phyloP scores from a whole-genome alignment of 2,329 filamentous ascomycete genomes.

The Aspergillus vadensis region DNA sequence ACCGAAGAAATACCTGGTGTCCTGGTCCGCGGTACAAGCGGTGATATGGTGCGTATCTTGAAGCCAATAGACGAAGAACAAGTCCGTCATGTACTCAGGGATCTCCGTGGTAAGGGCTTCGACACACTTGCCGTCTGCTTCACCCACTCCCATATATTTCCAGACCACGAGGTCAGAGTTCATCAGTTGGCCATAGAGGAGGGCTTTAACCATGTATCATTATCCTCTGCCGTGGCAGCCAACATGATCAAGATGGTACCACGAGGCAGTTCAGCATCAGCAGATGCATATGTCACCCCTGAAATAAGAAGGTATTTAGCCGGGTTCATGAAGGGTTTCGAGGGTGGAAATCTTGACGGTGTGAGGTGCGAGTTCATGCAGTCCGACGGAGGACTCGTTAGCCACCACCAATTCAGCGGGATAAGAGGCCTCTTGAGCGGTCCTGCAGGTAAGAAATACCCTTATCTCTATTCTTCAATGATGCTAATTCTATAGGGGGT shows the following conservation, averaged over 20 bases:
- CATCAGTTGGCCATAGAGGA: conserved; percentile 73
- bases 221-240: conserved; percentile 64
- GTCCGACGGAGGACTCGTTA: conserved; percentile 70
- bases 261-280: conserved; percentile 70
- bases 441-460: no score
- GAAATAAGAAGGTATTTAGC: conserved; percentile 53
- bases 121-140: conserved; percentile 49
- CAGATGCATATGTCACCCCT: conserved; percentile 74
- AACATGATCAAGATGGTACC: conserved; percentile 75
- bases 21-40: conserved; percentile 52
- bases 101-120: conserved; percentile 41
- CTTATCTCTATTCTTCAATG: no score
- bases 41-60: conserved; percentile 68
- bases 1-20: conserved; percentile 15
- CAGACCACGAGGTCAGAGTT: conserved; percentile 75
- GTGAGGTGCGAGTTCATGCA: conserved; percentile 45
- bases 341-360: neutral
- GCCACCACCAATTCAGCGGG: conserved; percentile 66
- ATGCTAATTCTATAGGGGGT: no score
- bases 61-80: conserved; percentile 57
- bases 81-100: conserved; percentile 59
- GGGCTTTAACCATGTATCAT: conserved; percentile 69
- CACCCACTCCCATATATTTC: conserved; percentile 85
- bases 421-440: conserved; percentile 82
- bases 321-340: neutral